Percentiles rank a stretch among this genome's conserved stretches.
These are phyloP conservation scores for Pyrenula massariospora DNA, from an alignment of 495 filamentous ascomycete species.

Conservation along the genomic window DNA sequence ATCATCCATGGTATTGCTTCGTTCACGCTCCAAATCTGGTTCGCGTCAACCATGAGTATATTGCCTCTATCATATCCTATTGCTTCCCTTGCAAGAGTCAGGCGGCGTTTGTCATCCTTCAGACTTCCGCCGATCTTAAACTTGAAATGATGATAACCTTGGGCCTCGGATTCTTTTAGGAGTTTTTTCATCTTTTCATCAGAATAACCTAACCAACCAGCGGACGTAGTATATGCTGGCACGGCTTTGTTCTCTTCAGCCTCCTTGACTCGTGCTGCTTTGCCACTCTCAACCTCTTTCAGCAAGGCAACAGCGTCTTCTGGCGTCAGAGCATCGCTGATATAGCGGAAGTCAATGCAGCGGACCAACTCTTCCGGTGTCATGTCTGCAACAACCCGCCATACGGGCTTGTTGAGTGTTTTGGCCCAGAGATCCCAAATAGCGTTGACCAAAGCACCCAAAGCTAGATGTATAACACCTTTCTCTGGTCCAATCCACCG, in stretches of 20 bases:
- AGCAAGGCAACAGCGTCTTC: slow-evolving; percentile 71
- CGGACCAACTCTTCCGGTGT: slow-evolving; percentile 72
- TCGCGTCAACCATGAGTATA: slow-evolving; percentile 89
- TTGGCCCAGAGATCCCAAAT: slow-evolving; percentile 96
- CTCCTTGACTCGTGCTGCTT: slow-evolving; percentile 54
- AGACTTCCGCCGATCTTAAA: slow-evolving; percentile 72
- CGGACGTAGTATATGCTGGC: slow-evolving; percentile 82
- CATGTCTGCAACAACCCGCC: slow-evolving; percentile 85
- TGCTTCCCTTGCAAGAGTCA: slow-evolving; percentile 65
- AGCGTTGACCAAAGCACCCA: slow-evolving; percentile 84
- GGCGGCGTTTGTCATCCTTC: slow-evolving; percentile 54
- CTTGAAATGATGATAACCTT: slow-evolving; percentile 86
- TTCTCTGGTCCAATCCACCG: slow-evolving; percentile 96
- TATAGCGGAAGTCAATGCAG: slow-evolving; percentile 89
- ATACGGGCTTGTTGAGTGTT: slow-evolving; percentile 72
- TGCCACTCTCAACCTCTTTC: slow-evolving; percentile 45
- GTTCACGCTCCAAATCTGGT: slow-evolving; percentile 80
- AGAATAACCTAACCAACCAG: slow-evolving; percentile 89
- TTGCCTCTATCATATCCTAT: slow-evolving; percentile 82
- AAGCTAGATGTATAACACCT: slow-evolving; percentile 85
- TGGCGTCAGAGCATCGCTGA: slow-evolving; percentile 84
- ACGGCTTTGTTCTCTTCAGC: slow-evolving; percentile 62
- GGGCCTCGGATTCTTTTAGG: slow-evolving; percentile 55
- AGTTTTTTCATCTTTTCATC: slow-evolving; percentile 71
- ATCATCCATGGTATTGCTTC: slow-evolving; percentile 86